A percentile compares a stretch with the other conserved stretches of the same genome.
Evolutionary conservation across 2,329 filamentous ascomycete genomes (phyloP).

Genomic region (Colletotrichum scovillei): DNA sequence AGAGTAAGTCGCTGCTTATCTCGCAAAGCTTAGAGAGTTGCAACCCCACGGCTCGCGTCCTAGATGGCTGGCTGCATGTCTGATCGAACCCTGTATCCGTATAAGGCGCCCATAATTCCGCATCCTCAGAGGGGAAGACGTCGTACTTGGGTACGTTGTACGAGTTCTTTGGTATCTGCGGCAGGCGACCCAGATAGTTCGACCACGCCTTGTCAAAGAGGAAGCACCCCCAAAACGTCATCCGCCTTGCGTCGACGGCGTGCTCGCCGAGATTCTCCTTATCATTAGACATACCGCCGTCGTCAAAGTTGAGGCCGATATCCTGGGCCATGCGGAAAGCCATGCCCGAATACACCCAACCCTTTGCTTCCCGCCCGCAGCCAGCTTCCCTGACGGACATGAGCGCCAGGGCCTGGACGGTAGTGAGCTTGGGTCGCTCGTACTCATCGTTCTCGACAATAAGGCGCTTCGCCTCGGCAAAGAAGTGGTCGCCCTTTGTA

Average conservation of each 20-base stretch:
- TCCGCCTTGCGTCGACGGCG: slow-evolving; percentile 87
- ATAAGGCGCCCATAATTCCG: slow-evolving; percentile 87
- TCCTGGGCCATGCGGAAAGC: slow-evolving; percentile 98
- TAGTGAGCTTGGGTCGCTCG: slow-evolving; percentile 87
- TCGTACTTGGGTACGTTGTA: slow-evolving; percentile 91
- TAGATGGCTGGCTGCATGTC: slow-evolving; percentile 79
- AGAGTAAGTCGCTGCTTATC: slow-evolving; percentile 90
- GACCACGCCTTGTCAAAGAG: slow-evolving; percentile 99
- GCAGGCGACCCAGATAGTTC: slow-evolving; percentile 92
- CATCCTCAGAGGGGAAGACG: slow-evolving; percentile 89
- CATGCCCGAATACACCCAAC: slow-evolving; percentile 99
- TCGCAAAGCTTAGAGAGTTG: slow-evolving; percentile 89
- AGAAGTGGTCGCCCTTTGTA: slow-evolving; percentile 96
- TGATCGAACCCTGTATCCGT: slow-evolving; percentile 84
- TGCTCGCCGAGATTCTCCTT: slow-evolving; percentile 75
- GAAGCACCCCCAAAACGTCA: slow-evolving; percentile 98
- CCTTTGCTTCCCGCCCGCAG: slow-evolving; percentile 92
- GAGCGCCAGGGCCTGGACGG: slow-evolving; percentile 90
- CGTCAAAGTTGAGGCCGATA: slow-evolving; percentile 89
- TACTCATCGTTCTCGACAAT: slow-evolving; percentile 94
- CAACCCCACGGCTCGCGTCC: slow-evolving; percentile 83
- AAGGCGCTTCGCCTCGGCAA: slow-evolving; percentile 89
- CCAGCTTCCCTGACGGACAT: slow-evolving; percentile 98
- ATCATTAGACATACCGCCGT: slow-evolving; percentile 71
- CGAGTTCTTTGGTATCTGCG: slow-evolving; percentile 83